Evolutionary conservation across 768 basidiomycete genomes (phyloP).

Genomic region (Saitozyma sp.): DNA sequence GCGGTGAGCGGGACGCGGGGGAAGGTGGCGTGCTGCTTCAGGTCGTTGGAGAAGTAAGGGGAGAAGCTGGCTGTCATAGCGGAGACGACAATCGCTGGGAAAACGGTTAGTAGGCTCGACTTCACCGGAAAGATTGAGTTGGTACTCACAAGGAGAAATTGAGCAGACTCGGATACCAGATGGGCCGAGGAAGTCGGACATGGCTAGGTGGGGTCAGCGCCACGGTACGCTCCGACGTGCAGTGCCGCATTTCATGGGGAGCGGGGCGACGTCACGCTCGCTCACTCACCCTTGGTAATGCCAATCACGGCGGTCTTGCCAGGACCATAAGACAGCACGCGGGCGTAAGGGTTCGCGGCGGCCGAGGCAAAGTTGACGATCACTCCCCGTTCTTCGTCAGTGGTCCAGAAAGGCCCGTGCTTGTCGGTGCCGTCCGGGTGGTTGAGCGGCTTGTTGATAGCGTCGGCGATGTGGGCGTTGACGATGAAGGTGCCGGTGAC

Average conservation of each 20-base stretch:
- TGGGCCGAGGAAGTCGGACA: conserved; percentile 46
- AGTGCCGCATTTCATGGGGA: background rate
- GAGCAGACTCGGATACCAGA: conserved; percentile 45
- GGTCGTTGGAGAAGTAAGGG: conserved; percentile 31
- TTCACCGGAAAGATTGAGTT: conserved; percentile 1
- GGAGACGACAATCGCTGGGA: conserved; percentile 25
- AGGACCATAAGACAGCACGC: conserved; percentile 46
- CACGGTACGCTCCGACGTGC: background rate
- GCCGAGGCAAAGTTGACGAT: conserved; percentile 50
- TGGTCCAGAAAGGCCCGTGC: conserved; percentile 33
- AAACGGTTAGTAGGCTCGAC: background rate
- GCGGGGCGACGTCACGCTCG: no score
- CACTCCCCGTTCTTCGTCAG: conserved; percentile 46
- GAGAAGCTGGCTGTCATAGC: conserved; percentile 34
- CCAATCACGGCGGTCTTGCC: conserved; percentile 43
- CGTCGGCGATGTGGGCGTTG: conserved; percentile 47
- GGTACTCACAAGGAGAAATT: conserved; percentile 44
- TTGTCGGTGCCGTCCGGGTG: conserved; percentile 28
- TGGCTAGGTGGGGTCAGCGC: conserved; percentile 6
- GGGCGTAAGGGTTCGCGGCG: conserved; percentile 42
- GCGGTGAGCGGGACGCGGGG: conserved; percentile 25
- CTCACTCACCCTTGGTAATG: conserved; percentile 31
- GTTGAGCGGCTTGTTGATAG: conserved; percentile 42
- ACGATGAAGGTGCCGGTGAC: conserved; percentile 44
- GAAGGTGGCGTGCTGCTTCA: conserved; percentile 33